Percentiles rank a stretch among this genome's conserved stretches.
Conservation (phyloP, 2,329 filamentous ascomycete species). For the Paecilomyces fulvus region DNA sequence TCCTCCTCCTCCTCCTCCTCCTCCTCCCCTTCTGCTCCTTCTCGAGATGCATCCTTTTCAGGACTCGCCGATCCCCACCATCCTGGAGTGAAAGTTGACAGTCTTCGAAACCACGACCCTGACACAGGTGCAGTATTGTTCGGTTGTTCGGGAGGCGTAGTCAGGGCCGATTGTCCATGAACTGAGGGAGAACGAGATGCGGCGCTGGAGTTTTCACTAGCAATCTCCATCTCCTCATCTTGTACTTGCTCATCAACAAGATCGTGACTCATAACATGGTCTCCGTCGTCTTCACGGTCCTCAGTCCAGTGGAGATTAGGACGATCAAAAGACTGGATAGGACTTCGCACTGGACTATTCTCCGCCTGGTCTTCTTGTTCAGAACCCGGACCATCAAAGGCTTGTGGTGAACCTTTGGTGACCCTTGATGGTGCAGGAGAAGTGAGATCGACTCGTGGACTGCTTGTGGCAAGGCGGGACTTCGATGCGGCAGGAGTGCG, state of each 20-base stretch:
- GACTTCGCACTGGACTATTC: background rate
- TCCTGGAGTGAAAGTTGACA: conserved; percentile 10
- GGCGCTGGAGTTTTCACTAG: background rate
- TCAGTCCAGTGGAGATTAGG: background rate
- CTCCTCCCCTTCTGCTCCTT: background rate
- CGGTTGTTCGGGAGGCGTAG: background rate
- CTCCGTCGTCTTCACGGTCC: background rate
- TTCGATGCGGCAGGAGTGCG: background rate
- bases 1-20: conserved; percentile 11
- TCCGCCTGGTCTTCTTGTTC: conserved; percentile 14
- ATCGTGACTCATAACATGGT: background rate
- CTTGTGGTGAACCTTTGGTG: conserved; percentile 8
- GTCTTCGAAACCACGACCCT: conserved; percentile 28
- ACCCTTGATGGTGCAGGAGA: conserved; percentile 3
- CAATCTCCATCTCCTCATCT: background rate
- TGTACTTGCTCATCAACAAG: conserved; percentile 4
- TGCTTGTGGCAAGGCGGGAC: background rate
- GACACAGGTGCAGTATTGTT: conserved; percentile 14
- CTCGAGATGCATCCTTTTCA: background rate
- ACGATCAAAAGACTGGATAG: background rate
- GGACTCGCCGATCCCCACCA: conserved; percentile 7
- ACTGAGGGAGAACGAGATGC: background rate
- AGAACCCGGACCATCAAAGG: conserved; percentile 10
- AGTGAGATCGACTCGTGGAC: background rate
- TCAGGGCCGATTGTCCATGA: background rate